A percentile compares a stretch with the other conserved stretches of the same genome.
phyloP scores from a whole-genome alignment of 1,284 basidiomycete species.

The Rhodotorula sp. region DNA sequence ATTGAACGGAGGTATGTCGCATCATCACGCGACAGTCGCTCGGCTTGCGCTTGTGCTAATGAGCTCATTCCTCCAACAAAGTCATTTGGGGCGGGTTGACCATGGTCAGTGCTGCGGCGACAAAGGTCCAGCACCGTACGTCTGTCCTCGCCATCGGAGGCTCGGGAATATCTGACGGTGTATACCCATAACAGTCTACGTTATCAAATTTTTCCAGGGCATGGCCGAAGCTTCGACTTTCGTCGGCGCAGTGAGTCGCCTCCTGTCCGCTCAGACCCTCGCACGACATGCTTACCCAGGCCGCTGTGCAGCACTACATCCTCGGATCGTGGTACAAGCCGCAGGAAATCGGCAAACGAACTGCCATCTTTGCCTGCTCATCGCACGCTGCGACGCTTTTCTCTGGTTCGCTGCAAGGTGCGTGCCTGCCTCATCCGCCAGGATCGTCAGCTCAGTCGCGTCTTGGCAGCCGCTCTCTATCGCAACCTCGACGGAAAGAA shows the following conservation, averaged over 20 bases:
- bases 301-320: slow-evolving; percentile 6
- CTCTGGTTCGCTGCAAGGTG: slow-evolving; percentile 64
- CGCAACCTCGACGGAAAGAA: slow-evolving; percentile 60
- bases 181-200: slow-evolving; percentile 55
- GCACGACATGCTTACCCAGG: too few species aligned
- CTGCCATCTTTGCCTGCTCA: slow-evolving; percentile 69
- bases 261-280: not conserved
- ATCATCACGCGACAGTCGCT: too few species aligned
- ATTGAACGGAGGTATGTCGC: slow-evolving; percentile 8
- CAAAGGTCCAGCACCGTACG: slow-evolving; percentile 51
- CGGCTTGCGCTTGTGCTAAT: too few species aligned
- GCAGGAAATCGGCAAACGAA: slow-evolving; percentile 66
- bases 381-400: slow-evolving; percentile 61
- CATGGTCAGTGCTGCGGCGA: slow-evolving; percentile 33
- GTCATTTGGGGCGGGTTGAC: slow-evolving; percentile 32
- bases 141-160: too few species aligned
- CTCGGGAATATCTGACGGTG: too few species aligned
- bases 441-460: too few species aligned
- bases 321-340: slow-evolving; percentile 18
- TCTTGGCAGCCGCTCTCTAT: slow-evolving; percentile 58
- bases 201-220: slow-evolving; percentile 72
- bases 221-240: slow-evolving; percentile 71
- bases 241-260: slow-evolving; percentile 58
- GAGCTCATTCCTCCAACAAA: not conserved
- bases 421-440: too few species aligned